These are phyloP conservation scores for Botrytis sinoallii DNA, from an alignment of 2,329 filamentous ascomycete genomes.

Conservation along the genomic window DNA sequence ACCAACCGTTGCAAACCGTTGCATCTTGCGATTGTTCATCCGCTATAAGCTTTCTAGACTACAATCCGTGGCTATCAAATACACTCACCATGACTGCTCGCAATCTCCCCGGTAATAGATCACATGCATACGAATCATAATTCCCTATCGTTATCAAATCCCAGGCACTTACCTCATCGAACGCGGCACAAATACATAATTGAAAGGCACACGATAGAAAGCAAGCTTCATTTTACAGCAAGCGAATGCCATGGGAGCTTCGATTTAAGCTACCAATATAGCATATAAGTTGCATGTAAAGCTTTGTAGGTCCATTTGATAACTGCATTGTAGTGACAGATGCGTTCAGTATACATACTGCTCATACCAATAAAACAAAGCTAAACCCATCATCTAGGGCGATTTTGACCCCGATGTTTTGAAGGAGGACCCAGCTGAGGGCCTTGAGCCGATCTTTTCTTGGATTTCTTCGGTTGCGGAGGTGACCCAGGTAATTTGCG, in stretches of 20 bases:
- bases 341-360: background rate
- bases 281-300: background rate
- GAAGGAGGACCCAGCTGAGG: background rate
- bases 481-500: background rate
- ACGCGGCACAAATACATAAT: background rate
- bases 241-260: too few relatives aligned
- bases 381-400: background rate
- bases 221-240: too few relatives aligned
- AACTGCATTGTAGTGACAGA: background rate
- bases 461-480: background rate
- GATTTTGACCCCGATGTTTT: conserved; percentile 1
- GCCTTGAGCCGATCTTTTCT: background rate
- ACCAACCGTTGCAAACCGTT: background rate
- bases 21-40: background rate
- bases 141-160: background rate
- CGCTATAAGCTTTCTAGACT: background rate
- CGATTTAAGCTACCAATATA: background rate
- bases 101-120: too few relatives aligned
- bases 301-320: background rate
- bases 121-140: background rate
- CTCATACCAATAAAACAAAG: background rate
- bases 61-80: background rate
- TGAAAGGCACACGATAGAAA: background rate
- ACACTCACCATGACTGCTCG: background rate
- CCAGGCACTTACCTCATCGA: background rate